Evolutionary conservation across 352 stramenopile genomes (phyloP), one percentile per base, ranked within the genome.

Genomic region (Phytophthora hibernalis): DNA sequence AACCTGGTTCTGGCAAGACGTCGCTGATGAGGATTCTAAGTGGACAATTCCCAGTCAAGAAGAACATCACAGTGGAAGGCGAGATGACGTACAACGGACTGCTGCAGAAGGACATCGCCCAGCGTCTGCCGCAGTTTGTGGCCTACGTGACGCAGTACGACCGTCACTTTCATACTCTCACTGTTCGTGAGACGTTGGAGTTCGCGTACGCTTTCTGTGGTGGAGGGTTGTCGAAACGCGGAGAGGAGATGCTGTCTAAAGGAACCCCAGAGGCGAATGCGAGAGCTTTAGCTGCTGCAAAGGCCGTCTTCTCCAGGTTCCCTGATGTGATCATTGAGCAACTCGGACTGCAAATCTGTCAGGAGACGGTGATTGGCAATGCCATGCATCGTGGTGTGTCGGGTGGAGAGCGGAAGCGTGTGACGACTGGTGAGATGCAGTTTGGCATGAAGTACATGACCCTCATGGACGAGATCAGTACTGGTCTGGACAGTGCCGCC

Each of bases 381-480:
- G 64, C 44, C 1, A 76, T 90, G 50, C 54, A 71, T 1, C 77
- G 82, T n/a, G 85, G 85, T 18, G 76, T 93, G 22, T 91, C 82
- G 9, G 84, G 85, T 8, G 84, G 85, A 0, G 82, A 93, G 28
- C 69, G 80, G 7, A 90, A 90, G 61, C 81, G 85, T 21, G 82
- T 92, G 30, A 92, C 83, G 18, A 82, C 71, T 3, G 83, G 80
- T 15, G 79, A 92, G 72, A 98, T 98, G 83, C 62, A 95, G 40
- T 85, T 91, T 43, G 74, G 76, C 21, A 55, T 72, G 22, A 79
- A 83, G 55, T 85, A 80, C 45, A 81, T 97, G 37, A 68, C 84
- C 12, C 84, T 93, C 40, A 82, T 84, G 64, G 93, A 98, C 68
- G 86, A 96, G 74, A 96, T 98, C 61, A 93, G 81, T 59, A 98